A percentile compares a stretch with the other conserved stretches of the same genome.
Conservation (phyloP, 257 asterid species). For the Capsicum chinense region DNA sequence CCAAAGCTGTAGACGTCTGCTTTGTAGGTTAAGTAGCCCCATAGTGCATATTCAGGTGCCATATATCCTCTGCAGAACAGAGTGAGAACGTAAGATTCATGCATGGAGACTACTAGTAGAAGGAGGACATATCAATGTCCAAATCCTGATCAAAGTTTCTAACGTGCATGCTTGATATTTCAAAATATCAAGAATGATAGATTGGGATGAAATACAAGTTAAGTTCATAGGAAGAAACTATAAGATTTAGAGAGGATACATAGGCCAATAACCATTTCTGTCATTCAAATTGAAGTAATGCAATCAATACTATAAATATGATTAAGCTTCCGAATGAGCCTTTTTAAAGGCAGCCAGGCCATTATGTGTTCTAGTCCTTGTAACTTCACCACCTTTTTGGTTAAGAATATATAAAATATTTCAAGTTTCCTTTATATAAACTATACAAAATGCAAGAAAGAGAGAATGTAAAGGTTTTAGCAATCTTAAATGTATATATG, state of each 20-base stretch:
- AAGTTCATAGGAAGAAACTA: background rate
- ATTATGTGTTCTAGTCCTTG: constrained; percentile 26
- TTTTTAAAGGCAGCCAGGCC: background rate
- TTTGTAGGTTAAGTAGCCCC: constrained; percentile 72
- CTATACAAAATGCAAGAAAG: background rate
- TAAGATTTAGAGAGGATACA: background rate
- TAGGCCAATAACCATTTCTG: background rate
- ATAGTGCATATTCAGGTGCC: constrained; percentile 74
- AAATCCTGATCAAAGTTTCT: background rate
- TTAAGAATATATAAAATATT: background rate
- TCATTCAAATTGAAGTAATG: no score
- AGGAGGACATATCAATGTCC: background rate
- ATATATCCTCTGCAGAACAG: constrained; percentile 59
- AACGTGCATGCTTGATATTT: background rate
- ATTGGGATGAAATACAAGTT: background rate
- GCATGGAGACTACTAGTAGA: background rate
- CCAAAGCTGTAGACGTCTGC: constrained; percentile 78
- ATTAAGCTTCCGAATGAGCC: background rate
- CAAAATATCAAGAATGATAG: background rate
- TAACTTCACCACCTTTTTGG: background rate
- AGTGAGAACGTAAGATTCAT: background rate
- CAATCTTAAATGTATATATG: constrained; percentile 14
- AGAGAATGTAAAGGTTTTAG: constrained; percentile 4
- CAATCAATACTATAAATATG: constrained; percentile 4
- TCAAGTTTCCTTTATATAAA: background rate